Base-by-base conservation (phyloP, 202 grass and related monocot species). In the Setaria italica region DNA sequence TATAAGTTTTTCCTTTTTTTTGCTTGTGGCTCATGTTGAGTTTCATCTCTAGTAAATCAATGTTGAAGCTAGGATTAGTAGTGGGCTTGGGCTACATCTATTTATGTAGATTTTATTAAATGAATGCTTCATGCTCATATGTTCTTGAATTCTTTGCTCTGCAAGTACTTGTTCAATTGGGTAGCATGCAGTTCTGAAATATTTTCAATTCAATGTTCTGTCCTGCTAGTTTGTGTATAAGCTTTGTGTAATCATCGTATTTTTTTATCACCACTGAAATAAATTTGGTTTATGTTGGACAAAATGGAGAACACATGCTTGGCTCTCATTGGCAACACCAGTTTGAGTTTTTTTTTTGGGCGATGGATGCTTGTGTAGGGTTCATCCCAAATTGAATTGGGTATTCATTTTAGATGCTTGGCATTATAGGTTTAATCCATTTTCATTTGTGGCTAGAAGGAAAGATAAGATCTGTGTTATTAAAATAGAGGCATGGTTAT, bases 151-250 rank as follows among this genome's bases (percentile, higher is more conserved):
- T 77, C 10, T 71, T 74, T 86, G 14, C 56, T 78, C 9, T 86
- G 32, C 58, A 86, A 73, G 15, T 72, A 34, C 7, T n/a, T 74
- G 41, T 45, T 73, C 39, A 48, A 80, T 88, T 60, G 14, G 34
- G 71, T 65, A 39, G 42, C 19, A 32, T 77, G 42, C 15, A 21
- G 29, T 59, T 58, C 1, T 35, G 7, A 58, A 46, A 60, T 72
- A 11, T 3, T 56, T 67, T 67, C 49, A 34, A 2, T 32, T 73
- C 41, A 72, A 19, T 32, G 16, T 35, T 25, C 6, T 41, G 7
- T 15, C 11, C 32, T 69, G 14, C 30, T 72, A 19, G 54, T 29
- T 62, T 88, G 4, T 67, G 65, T 65, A n/a, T 80, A 72, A 51
- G 8, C 25, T 47, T 73, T 47, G 53, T 78, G 62, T 73, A 79